Evolutionary conservation across 1,139 yeast species (phyloP), one percentile per base, ranked within the genome.

Genomic region (Yamadazyma atlantica): DNA sequence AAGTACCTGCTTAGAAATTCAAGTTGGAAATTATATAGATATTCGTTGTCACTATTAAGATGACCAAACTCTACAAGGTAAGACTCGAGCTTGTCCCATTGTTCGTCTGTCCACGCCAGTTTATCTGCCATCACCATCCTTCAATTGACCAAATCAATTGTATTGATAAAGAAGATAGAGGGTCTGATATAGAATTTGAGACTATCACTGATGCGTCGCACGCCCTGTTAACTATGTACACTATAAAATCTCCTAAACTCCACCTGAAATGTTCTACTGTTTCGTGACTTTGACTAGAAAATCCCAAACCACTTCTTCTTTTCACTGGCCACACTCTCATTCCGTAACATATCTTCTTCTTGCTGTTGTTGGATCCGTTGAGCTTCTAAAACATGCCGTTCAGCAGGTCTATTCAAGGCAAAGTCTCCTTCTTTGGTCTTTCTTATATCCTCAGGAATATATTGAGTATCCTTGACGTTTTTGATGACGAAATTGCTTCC

Each of bases 311-410:
- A 36, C 19, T 29, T 33, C 22, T 33, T 36, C 28, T 23, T 33
- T 8, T n/a, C n/a, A n/a, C 12, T 10, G 26, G 26, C 24, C 11
- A 24, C 28, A 12, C 36, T 40, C 42, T 74, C 64, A n/a, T 80
- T 86, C 41, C 77, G 63, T 49, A 85, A 65, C 55, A 76, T 59
- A 24, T 71, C 70, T 53, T 85, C 94, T 53, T 86, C 95, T 37
- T 78, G 73, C 40, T 80, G 78, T 57, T 85, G 94, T 43, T 75
- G 68, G 23, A 81, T 69, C 45, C 86, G 68, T 56, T 85, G 85
- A 0, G 94, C 95, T 55, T 83, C 88, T 44, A 85, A 74, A 6
- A 81, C 72, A 52, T 86, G 96, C 51, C 80, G 76, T 57, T 78
- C 78, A 40, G 82, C 79, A 5, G 89, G 94, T 59, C 85, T 71